Evolutionary conservation across 129 eudicot species (phyloP), one percentile per base, ranked within the genome.

Genomic region (Cynara cardunculus): DNA sequence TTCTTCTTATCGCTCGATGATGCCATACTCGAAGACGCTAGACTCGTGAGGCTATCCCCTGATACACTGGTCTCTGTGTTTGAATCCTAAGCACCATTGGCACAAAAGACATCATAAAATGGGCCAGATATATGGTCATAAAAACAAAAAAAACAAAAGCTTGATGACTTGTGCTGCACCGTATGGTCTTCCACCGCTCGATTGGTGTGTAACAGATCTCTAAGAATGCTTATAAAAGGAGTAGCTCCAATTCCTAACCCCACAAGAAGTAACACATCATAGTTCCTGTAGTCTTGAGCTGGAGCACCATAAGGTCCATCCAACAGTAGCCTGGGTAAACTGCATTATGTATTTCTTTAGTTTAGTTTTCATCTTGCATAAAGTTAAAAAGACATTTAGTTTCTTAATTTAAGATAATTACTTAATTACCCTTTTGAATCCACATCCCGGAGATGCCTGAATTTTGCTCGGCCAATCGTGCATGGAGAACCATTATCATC

Each of bases 301-400:
- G 99, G 98, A 73, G 99, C 98, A 46, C 99, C 99, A 31, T 91
- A 96, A 31, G 99, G 99, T 71, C 99, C 99, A 76, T 96, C 99
- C 16, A 96, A 88, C 22, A 85, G 85, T 77, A 96, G 83, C 76
- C 83, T 89, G 4, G 98, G 98, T 78, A 91, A 84, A 14, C 98
- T 96, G 96, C 88, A 82, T 8, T 7, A 26, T 44, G 41, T 18
- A 72, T 26, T 69, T 56, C 9, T 32, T 25, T 22, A 22, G 39
- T 53, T 78, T 77, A 69, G 3, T 14, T 69, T 62, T 19, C 25
- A 65, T 25, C 75, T 65, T 65, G 6, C 21, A 19, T 18, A 9
- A 71, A 53, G 3, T 49, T 2, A 25, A 24, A 46, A 41, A 34
- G 64, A 59, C 21, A 4, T 18, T 7, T 53, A 68, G 71, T 67